Base-by-base conservation (phyloP, 441 rosid genomes). In the Mallotus japonicus region DNA sequence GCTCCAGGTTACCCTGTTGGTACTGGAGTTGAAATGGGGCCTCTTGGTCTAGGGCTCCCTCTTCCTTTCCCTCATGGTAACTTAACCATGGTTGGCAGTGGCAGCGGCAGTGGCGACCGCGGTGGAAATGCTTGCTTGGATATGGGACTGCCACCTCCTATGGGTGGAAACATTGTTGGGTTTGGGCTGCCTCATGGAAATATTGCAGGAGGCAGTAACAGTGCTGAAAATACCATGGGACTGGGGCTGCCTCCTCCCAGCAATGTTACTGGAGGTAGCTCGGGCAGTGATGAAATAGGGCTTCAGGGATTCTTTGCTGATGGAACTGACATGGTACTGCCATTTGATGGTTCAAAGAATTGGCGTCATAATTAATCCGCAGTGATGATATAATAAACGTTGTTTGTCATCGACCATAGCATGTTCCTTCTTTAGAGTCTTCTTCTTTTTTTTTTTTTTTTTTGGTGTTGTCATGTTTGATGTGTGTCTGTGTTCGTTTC, bases 251-350 rank as follows among this genome's bases (percentile, higher is more conserved):
- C n/a, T 40, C 50, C 65, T 53, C 22, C 54, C 0, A 44, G 3
- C 20, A 24, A 13, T 49, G 5, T 19, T 42, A 5, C 17, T 22
- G 63, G 55, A 5, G 63, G 53, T 12, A 1, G 34, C 3, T 17
- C 40, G 2, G 57, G 16, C 13, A 13, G 19, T 12, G 70, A 49
- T 20, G 2, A 28, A 2, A 6, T 49, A 34, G 65, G 69, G 59
- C 24, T 67, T 24, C 63, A 50, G 22, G 78, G 76, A 49, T 14
- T 57, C 8, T 71, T 57, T 3, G 65, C 66, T 15, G 51, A 55
- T 32, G 79, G 47, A 49, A 53, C 63, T 64, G 75, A 66, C 4
- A 34, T 46, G 5, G 75, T 62, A 37, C 53, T 57, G 44, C 72
- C 77, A 19, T 59, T 50, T 51, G 63, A 72, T 60, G 20, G 24